A percentile compares a stretch with the other conserved stretches of the same genome.
phyloP scores from a whole-genome alignment of 768 basidiomycete genomes.

The Piloderma croceum region DNA sequence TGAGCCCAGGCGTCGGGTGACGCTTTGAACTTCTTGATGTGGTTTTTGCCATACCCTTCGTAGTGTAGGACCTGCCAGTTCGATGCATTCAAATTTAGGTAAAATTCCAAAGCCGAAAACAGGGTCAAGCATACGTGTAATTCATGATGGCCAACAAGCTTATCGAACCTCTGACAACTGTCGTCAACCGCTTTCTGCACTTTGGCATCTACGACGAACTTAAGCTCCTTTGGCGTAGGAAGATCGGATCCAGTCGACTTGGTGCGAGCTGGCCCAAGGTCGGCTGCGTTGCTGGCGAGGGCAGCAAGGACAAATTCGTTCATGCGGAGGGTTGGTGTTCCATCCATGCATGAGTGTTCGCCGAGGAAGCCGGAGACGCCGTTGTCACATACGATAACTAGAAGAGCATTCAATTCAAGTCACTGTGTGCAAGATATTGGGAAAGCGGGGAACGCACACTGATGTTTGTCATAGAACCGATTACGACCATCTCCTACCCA shows the following conservation, averaged over 20 bases:
- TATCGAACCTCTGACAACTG: slow-evolving; percentile 67
- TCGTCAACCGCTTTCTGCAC: slow-evolving; percentile 47
- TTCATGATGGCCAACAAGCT: slow-evolving; percentile 72
- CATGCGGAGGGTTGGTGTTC: slow-evolving; percentile 89
- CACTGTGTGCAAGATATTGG: slow-evolving; percentile 1
- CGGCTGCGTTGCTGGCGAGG: slow-evolving; percentile 65
- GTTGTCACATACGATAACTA: slow-evolving; percentile 92
- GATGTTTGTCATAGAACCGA: slow-evolving; percentile 96
- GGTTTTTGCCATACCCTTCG: slow-evolving; percentile 81
- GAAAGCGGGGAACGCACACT: slow-evolving; percentile 46
- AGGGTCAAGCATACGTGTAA: slow-evolving; percentile 55
- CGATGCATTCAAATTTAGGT: no score
- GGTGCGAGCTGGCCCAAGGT: slow-evolving; percentile 55
- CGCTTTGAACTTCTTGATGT: slow-evolving; percentile 74
- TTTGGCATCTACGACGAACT: slow-evolving; percentile 58
- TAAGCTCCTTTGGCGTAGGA: slow-evolving; percentile 58
- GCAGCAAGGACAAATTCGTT: slow-evolving; percentile 90
- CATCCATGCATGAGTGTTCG: slow-evolving; percentile 87
- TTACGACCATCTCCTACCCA: slow-evolving; percentile 92
- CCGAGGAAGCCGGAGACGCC: slow-evolving; percentile 92
- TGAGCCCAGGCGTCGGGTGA: slow-evolving; percentile 96
- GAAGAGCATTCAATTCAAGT: not conserved
- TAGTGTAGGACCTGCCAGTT: slow-evolving; percentile 65
- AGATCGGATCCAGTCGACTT: slow-evolving; percentile 35
- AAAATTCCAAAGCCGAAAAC: not conserved